A percentile compares a stretch with the other conserved stretches of the same genome.
These are phyloP conservation scores for Sparassis latifolia DNA, from an alignment of 1,284 basidiomycete genomes.

Conservation along the genomic window DNA sequence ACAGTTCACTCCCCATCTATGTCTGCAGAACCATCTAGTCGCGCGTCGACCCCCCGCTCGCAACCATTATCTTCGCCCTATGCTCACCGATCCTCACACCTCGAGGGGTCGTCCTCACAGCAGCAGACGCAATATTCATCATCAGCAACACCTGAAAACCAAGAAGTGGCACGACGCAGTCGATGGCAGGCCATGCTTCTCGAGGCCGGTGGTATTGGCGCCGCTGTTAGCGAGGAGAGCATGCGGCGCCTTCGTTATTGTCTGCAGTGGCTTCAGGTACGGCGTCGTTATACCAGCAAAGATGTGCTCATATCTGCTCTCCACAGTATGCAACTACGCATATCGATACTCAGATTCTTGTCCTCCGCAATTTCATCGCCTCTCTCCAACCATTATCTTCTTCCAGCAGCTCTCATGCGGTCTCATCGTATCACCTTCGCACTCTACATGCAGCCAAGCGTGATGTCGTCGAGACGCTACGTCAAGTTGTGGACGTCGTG, in stretches of 20 bases:
- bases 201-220: slow-evolving; percentile 86
- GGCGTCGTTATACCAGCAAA: too few species aligned
- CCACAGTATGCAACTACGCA: slow-evolving; percentile 78
- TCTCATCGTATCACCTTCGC: slow-evolving; percentile 52
- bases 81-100: background rate
- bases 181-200: slow-evolving; percentile 81
- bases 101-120: background rate
- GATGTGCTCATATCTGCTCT: background rate
- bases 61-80: slow-evolving; percentile 7
- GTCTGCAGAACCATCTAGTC: slow-evolving; percentile 10
- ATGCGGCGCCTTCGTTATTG: slow-evolving; percentile 85
- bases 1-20: background rate
- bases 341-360: slow-evolving; percentile 82
- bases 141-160: slow-evolving; percentile 16
- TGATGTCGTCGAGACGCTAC: slow-evolving; percentile 82
- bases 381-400: slow-evolving; percentile 47
- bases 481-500: slow-evolving; percentile 85
- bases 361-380: slow-evolving; percentile 77
- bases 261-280: slow-evolving; percentile 82
- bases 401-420: slow-evolving; percentile 27
- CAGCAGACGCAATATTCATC: too few species aligned
- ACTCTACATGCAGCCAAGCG: slow-evolving; percentile 69
- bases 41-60: slow-evolving; percentile 22
- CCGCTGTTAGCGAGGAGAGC: slow-evolving; percentile 85
- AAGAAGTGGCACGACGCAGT: slow-evolving; percentile 54